Evolutionary conservation across 1,284 basidiomycete species (phyloP).

Genomic region (Taiwanofungus camphoratus): DNA sequence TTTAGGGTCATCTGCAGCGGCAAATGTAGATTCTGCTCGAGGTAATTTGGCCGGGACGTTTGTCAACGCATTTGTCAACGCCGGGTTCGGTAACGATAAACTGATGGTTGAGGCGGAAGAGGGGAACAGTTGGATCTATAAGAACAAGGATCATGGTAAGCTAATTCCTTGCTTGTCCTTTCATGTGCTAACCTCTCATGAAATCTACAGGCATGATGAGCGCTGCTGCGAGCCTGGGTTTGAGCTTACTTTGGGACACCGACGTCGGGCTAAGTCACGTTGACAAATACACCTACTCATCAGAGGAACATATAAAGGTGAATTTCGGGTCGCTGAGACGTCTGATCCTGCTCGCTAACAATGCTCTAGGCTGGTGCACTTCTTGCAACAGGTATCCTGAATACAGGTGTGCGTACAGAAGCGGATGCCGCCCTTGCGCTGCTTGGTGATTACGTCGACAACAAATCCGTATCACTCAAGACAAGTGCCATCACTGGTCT

Average conservation of each 20-base stretch:
- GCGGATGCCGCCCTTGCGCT: slow-evolving; percentile 92
- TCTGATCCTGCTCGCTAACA: not conserved
- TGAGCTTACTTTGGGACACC: slow-evolving; percentile 95
- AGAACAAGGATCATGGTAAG: slow-evolving; percentile 95
- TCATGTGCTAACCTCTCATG: slow-evolving; percentile 1
- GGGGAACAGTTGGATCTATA: slow-evolving; percentile 98
- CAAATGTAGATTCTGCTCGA: slow-evolving; percentile 88
- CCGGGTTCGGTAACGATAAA: slow-evolving; percentile 98
- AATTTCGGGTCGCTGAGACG: not conserved
- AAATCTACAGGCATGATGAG: slow-evolving; percentile 81
- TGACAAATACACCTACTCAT: slow-evolving; percentile 97
- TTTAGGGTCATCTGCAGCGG: slow-evolving; percentile 53
- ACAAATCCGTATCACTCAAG: slow-evolving; percentile 80
- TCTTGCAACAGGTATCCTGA: slow-evolving; percentile 91
- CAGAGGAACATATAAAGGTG: slow-evolving; percentile 95
- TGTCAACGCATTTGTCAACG: slow-evolving; percentile 99
- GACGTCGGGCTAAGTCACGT: slow-evolving; percentile 92
- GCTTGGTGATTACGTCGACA: slow-evolving; percentile 88
- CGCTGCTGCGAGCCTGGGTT: slow-evolving; percentile 90
- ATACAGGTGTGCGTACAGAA: slow-evolving; percentile 87
- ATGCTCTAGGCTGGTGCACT: slow-evolving; percentile 79
- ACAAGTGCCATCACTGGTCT: slow-evolving; percentile 88
- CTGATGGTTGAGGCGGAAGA: slow-evolving; percentile 96
- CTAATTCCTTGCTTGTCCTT: slow-evolving; percentile 2
- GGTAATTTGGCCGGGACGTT: slow-evolving; percentile 96